Conservation (phyloP, 306 rosid genomes). For the Pachyrhizus erosus region DNA sequence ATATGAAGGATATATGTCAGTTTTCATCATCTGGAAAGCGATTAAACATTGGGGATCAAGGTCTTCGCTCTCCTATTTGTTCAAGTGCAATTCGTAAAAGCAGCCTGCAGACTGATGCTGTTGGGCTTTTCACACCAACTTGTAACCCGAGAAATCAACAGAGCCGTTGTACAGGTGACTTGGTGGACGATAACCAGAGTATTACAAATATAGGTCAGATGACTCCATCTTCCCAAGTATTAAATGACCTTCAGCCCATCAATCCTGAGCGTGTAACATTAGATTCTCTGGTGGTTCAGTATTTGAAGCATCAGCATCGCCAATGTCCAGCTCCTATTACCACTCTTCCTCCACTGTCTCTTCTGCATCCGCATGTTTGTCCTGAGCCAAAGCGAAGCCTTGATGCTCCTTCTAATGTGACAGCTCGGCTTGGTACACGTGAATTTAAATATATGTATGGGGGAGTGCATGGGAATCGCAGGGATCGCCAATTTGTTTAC, state of each 20-base stretch:
- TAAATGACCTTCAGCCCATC: slow-evolving; percentile 70
- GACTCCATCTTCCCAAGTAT: slow-evolving; percentile 66
- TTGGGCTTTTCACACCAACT: slow-evolving; percentile 67
- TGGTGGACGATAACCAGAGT: slow-evolving; percentile 71
- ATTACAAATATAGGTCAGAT: slow-evolving; percentile 53
- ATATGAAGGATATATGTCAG: slow-evolving; percentile 71
- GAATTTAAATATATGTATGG: slow-evolving; percentile 80
- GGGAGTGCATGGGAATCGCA: slow-evolving; percentile 93
- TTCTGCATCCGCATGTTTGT: slow-evolving; percentile 90
- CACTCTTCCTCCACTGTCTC: slow-evolving; percentile 96
- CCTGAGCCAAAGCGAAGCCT: slow-evolving; percentile 96
- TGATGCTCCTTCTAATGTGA: slow-evolving; percentile 90
- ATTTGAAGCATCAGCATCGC: slow-evolving; percentile 98
- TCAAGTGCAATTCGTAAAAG: slow-evolving; percentile 63
- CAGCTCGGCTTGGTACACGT: slow-evolving; percentile 93
- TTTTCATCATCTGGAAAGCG: slow-evolving; percentile 72
- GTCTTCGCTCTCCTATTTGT: slow-evolving; percentile 77
- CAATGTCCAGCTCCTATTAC: slow-evolving; percentile 99
- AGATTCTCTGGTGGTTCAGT: slow-evolving; percentile 91
- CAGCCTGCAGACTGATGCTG: slow-evolving; percentile 57
- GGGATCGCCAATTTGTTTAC: slow-evolving; percentile 95
- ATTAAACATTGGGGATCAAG: slow-evolving; percentile 71
- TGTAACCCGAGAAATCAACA: slow-evolving; percentile 61
- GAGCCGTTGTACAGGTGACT: slow-evolving; percentile 61
- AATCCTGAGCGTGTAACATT: slow-evolving; percentile 80